Percentiles rank a stretch among this genome's conserved stretches.
These are phyloP conservation scores for Ogataea parapolymorpha DNA, from an alignment of 805 yeast species.

Conservation along the genomic window DNA sequence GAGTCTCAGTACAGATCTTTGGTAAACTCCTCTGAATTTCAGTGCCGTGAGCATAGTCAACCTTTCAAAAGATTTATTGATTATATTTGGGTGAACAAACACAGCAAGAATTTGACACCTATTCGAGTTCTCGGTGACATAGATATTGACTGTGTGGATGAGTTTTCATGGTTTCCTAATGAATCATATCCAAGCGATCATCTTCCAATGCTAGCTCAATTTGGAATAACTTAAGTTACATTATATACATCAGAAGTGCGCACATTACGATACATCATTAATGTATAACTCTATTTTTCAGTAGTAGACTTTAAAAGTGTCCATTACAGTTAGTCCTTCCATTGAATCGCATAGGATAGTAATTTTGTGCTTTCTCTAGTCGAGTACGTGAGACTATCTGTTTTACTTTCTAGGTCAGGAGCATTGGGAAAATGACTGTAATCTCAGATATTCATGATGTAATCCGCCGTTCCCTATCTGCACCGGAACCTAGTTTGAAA, in stretches of 20 bases:
- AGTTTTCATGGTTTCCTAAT: constrained; percentile 49
- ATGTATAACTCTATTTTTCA: too few relatives aligned
- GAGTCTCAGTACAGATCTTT: constrained; percentile 29
- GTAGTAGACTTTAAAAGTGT: too few relatives aligned
- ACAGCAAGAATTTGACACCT: constrained; percentile 34
- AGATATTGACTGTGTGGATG: constrained; percentile 31
- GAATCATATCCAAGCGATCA: constrained; percentile 55
- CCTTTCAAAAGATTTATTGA: constrained; percentile 52
- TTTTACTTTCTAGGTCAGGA: too few relatives aligned
- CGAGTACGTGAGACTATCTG: too few relatives aligned
- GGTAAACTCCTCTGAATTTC: constrained; percentile 22
- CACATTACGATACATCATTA: background rate
- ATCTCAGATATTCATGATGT: too few relatives aligned
- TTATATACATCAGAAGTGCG: background rate
- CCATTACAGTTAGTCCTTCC: too few relatives aligned
- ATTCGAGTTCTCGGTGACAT: constrained; percentile 52
- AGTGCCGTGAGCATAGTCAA: constrained; percentile 45
- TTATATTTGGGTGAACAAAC: constrained; percentile 51
- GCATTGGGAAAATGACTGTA: too few relatives aligned
- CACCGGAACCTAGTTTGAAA: too few relatives aligned
- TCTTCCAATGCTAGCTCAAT: constrained; percentile 29
- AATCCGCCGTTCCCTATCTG: too few relatives aligned
- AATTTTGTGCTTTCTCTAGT: too few relatives aligned
- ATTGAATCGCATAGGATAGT: too few relatives aligned
- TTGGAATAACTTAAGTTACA: constrained; percentile 6